Evolutionary conservation across 1,284 basidiomycete species (phyloP).

Genomic region (Trametes pubescens): DNA sequence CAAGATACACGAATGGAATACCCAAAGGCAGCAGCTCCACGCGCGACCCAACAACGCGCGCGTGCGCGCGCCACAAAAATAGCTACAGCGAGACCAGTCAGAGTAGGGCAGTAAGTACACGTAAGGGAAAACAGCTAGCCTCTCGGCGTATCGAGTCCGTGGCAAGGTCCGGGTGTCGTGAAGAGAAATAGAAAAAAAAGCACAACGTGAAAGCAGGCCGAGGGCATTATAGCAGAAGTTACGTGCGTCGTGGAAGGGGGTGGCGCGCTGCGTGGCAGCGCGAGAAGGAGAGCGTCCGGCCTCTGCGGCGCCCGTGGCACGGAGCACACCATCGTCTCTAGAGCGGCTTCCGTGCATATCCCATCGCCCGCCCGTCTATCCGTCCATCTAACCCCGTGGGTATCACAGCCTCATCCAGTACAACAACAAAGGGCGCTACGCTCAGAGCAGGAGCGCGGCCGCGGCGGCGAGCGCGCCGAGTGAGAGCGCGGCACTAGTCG

Average conservation of each 20-base stretch:
- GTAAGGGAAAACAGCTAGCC: conserved; percentile 14
- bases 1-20: background rate
- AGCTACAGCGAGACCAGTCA: conserved; percentile 16
- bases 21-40: conserved; percentile 9
- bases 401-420: background rate
- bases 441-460: conserved; percentile 30
- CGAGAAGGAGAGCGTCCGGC: conserved; percentile 16
- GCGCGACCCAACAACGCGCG: conserved; percentile 2
- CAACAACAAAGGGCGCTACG: background rate
- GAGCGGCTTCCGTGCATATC: background rate
- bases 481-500: conserved; percentile 23
- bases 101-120: background rate
- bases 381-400: background rate
- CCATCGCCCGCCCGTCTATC: background rate
- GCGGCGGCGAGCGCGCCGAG: conserved; percentile 29
- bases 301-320: conserved; percentile 2
- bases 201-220: conserved; percentile 18
- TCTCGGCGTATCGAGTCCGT: conserved; percentile 25
- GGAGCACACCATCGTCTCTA: conserved; percentile 10
- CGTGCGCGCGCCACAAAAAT: background rate
- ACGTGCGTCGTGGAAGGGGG: conserved; percentile 7
- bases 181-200: conserved; percentile 3
- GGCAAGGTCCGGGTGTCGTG: conserved; percentile 29
- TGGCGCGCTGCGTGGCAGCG: background rate
- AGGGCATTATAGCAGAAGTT: conserved; percentile 17